phyloP scores from a whole-genome alignment of 768 basidiomycete species.

The Macrolepiota albuminosa region DNA sequence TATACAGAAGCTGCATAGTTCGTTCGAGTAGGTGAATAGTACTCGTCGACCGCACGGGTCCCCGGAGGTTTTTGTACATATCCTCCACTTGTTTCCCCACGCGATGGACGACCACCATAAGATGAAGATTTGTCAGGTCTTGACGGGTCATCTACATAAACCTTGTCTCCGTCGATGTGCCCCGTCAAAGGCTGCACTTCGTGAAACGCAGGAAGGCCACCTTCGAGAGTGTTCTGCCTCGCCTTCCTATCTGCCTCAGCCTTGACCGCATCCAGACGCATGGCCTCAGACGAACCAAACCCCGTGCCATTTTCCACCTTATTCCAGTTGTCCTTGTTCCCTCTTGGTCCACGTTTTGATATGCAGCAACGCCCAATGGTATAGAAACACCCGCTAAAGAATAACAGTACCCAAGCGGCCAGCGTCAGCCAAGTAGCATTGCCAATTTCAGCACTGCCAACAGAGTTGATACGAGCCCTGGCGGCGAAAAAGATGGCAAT shows the following conservation, averaged over 20 bases:
- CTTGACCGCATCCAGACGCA: slow-evolving; percentile 82
- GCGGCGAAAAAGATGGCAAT: slow-evolving; percentile 87
- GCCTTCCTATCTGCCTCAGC: slow-evolving; percentile 84
- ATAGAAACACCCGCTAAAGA: slow-evolving; percentile 89
- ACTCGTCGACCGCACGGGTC: slow-evolving; percentile 71
- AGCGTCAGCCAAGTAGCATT: slow-evolving; percentile 89
- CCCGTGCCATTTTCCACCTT: slow-evolving; percentile 27
- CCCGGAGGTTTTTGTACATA: slow-evolving; percentile 65
- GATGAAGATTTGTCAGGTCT: slow-evolving; percentile 18
- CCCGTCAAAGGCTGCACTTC: slow-evolving; percentile 71
- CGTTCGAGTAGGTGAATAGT: slow-evolving; percentile 43
- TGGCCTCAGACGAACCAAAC: slow-evolving; percentile 48
- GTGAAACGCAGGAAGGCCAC: slow-evolving; percentile 70
- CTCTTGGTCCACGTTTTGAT: slow-evolving; percentile 41
- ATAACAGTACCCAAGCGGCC: slow-evolving; percentile 78
- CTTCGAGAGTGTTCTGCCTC: slow-evolving; percentile 50
- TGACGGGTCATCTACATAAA: slow-evolving; percentile 50
- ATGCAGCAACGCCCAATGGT: slow-evolving; percentile 83
- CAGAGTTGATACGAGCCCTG: slow-evolving; percentile 75
- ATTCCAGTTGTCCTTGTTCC: slow-evolving; percentile 34
- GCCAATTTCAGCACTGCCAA: slow-evolving; percentile 80
- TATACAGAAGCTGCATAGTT: slow-evolving; percentile 27
- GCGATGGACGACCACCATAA: slow-evolving; percentile 28
- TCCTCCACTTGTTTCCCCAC: slow-evolving; percentile 39
- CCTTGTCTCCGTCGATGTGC: slow-evolving; percentile 51